Evolutionary conservation across 2,329 filamentous ascomycete species (phyloP).

Genomic region (Claviceps purpurea): DNA sequence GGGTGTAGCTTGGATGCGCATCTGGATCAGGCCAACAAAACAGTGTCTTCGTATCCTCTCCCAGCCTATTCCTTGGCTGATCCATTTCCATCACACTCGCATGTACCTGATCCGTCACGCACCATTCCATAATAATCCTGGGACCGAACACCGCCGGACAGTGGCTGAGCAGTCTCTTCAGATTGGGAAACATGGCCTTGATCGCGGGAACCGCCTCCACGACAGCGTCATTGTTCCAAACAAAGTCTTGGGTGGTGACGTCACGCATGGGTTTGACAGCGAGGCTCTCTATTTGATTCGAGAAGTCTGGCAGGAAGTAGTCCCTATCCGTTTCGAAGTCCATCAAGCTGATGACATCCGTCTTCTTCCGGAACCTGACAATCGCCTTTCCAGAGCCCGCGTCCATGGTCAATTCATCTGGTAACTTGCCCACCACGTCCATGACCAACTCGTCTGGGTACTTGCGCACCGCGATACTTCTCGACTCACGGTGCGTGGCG

Average conservation of each 20-base stretch:
- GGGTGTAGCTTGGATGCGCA: conserved; percentile 17
- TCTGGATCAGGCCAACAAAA: conserved; percentile 22
- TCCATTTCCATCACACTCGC: conserved; percentile 14
- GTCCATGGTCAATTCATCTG: conserved; percentile 14
- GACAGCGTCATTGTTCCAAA: background rate
- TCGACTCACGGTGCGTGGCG: conserved; percentile 22
- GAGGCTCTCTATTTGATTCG: conserved; percentile 16
- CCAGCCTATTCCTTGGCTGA: conserved; percentile 12
- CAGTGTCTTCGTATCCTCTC: conserved; percentile 13
- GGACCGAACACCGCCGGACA: fast-evolving
- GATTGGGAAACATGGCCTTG: conserved; percentile 9
- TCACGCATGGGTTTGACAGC: conserved; percentile 10
- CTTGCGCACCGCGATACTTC: conserved; percentile 16
- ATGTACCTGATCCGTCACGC: conserved; percentile 16
- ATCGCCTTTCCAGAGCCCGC: conserved; percentile 11
- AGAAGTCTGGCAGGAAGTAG: conserved; percentile 14
- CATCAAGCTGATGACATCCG: conserved; percentile 18
- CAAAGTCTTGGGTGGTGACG: background rate
- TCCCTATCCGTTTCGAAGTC: conserved; percentile 2
- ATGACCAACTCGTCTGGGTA: conserved; percentile 15
- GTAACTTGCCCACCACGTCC: too few species aligned
- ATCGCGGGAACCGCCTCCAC: background rate
- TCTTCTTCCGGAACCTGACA: conserved; percentile 17
- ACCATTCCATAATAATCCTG: conserved; percentile 15
- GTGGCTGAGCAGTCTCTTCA: conserved; percentile 16